A percentile compares a stretch with the other conserved stretches of the same genome.
These are phyloP conservation scores for Eremochloa ophiuroides DNA, from an alignment of 176 grass and related monocot genomes.

Conservation along the genomic window DNA sequence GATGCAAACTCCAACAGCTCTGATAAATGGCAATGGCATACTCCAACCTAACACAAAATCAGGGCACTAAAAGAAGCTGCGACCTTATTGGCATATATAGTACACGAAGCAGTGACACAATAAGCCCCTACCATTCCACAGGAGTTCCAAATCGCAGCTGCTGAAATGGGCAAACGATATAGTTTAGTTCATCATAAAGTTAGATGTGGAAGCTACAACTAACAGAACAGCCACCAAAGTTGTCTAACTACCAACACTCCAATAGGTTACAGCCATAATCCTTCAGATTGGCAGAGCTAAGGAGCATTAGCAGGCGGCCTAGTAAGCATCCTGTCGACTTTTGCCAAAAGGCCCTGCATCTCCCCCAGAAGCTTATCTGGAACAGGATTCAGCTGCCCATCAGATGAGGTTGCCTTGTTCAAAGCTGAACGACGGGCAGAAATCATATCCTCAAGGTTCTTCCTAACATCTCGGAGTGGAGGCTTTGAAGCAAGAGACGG, in stretches of 20 bases:
- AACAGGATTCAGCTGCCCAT: slow-evolving; percentile 10
- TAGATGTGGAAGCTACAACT: slow-evolving; percentile 3
- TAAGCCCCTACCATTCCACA: slow-evolving; percentile 17
- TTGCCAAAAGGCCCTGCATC: slow-evolving; percentile 69
- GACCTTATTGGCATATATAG: not conserved
- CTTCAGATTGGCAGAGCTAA: slow-evolving; percentile 9
- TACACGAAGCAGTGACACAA: not conserved
- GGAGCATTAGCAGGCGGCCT: slow-evolving; percentile 22
- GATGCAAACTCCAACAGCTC: not conserved
- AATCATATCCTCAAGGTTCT: slow-evolving; percentile 91
- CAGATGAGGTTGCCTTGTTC: slow-evolving; percentile 26
- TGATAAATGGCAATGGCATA: not conserved
- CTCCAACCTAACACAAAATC: not conserved
- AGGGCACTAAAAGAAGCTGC: not conserved
- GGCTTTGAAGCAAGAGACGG: slow-evolving; percentile 11
- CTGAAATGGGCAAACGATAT: not conserved
- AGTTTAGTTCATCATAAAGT: slow-evolving; percentile 12
- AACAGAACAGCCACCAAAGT: not conserved
- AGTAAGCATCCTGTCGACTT: slow-evolving; percentile 53
- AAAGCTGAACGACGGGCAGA: slow-evolving; percentile 16
- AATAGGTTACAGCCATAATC: not conserved
- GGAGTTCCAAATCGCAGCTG: slow-evolving; percentile 11
- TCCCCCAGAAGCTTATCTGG: slow-evolving; percentile 49
- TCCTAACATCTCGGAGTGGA: slow-evolving; percentile 62
- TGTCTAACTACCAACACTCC: slow-evolving; percentile 28